These are phyloP conservation scores for Cercophora newfieldiana DNA, from an alignment of 495 filamentous ascomycete genomes.

Conservation along the genomic window DNA sequence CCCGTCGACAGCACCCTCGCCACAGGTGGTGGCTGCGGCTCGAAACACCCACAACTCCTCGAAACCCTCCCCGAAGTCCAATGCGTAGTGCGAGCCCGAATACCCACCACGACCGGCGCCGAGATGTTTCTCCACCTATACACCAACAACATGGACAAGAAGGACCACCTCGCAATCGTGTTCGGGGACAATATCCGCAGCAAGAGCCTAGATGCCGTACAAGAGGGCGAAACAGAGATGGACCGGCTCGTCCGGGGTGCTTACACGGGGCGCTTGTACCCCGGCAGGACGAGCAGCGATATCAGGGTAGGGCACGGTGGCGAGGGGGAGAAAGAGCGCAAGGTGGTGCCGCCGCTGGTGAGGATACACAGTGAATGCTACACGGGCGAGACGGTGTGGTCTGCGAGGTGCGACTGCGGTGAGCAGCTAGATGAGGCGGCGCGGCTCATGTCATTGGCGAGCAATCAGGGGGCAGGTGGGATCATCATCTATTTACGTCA, in stretches of 20 bases:
- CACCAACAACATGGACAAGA: constrained; percentile 86
- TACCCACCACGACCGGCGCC: constrained; percentile 81
- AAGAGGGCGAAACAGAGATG: constrained; percentile 90
- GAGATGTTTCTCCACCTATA: constrained; percentile 99
- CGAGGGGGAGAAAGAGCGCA: constrained; percentile 1
- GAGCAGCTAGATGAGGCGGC: constrained; percentile 98
- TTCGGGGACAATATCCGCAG: constrained; percentile 86
- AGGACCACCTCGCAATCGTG: constrained; percentile 97
- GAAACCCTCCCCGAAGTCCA: constrained; percentile 70
- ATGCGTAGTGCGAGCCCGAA: constrained; percentile 80
- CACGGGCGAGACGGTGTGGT: constrained; percentile 98
- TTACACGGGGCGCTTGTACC: constrained; percentile 84
- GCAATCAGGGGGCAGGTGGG: constrained; percentile 63
- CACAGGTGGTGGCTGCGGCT: constrained; percentile 49
- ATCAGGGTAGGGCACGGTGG: constrained; percentile 22
- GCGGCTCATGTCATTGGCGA: constrained; percentile 82
- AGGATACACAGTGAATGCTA: constrained; percentile 98
- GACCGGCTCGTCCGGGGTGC: constrained; percentile 95
- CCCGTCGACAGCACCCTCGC: constrained; percentile 56
- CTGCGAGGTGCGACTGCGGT: constrained; percentile 93
- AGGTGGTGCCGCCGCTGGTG: constrained; percentile 62
- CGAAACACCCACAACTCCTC: constrained; percentile 66
- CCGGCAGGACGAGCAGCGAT: constrained; percentile 74
- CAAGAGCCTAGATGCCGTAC: constrained; percentile 71
- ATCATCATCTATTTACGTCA: constrained; percentile 95